phyloP scores from a whole-genome alignment of 192 early-diverging fungal species.

The Coemansia reversa region DNA sequence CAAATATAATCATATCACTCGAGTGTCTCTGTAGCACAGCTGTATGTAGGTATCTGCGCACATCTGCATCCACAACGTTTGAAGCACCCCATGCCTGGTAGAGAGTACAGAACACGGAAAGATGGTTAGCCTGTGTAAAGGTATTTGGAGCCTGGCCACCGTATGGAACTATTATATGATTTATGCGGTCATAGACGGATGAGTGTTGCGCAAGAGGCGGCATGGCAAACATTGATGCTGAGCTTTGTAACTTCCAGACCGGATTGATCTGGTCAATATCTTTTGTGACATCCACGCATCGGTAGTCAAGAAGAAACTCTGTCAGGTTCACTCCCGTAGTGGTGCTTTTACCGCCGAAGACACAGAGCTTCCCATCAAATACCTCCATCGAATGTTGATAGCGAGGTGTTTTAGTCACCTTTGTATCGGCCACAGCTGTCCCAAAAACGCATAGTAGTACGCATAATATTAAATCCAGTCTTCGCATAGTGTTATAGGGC shows the following conservation, averaged over 20 bases:
- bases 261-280: slow-evolving; percentile 20
- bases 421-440: background rate
- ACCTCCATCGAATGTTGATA: slow-evolving; percentile 52
- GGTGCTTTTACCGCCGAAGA: slow-evolving; percentile 40
- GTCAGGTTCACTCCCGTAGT: slow-evolving; percentile 5
- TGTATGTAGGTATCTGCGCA: slow-evolving; percentile 41
- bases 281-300: slow-evolving; percentile 41
- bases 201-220: slow-evolving; percentile 50
- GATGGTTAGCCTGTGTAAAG: slow-evolving; percentile 33
- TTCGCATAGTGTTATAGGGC: background rate
- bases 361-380: slow-evolving; percentile 42
- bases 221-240: slow-evolving; percentile 49
- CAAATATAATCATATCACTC: slow-evolving; percentile 48
- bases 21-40: slow-evolving; percentile 35
- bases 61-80: slow-evolving; percentile 22
- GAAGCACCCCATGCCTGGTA: slow-evolving; percentile 49
- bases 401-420: slow-evolving; percentile 24
- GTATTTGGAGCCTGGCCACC: slow-evolving; percentile 35
- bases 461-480: background rate
- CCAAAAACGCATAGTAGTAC: slow-evolving; percentile 6
- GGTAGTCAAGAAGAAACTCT: slow-evolving; percentile 43
- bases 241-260: slow-evolving; percentile 34
- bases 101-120: slow-evolving; percentile 35
- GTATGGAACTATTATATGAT: slow-evolving; percentile 42
- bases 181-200: slow-evolving; percentile 38